These are phyloP conservation scores for Teratosphaeria pseudoeucalypti DNA, from an alignment of 2,329 filamentous ascomycete genomes.

Conservation along the genomic window DNA sequence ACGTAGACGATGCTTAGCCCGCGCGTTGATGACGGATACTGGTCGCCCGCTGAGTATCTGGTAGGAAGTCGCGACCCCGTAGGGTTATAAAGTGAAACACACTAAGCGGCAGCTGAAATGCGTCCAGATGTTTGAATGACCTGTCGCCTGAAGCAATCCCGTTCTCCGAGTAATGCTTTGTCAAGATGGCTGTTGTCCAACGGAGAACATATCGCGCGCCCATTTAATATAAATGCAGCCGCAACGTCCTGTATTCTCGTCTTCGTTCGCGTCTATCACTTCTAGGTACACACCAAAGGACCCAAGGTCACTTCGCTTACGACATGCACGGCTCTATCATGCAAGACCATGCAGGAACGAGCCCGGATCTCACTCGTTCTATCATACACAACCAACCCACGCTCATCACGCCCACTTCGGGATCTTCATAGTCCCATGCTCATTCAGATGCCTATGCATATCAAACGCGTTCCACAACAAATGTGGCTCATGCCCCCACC, in stretches of 20 bases:
- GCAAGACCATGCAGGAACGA: too few relatives aligned
- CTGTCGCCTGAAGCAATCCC: too few relatives aligned
- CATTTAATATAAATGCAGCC: background rate
- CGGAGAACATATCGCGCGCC: background rate
- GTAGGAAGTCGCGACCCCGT: too few relatives aligned
- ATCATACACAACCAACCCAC: background rate
- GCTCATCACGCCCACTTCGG: conserved; percentile 43
- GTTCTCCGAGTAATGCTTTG: too few relatives aligned
- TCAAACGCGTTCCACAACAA: conserved; percentile 78
- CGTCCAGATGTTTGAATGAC: too few relatives aligned
- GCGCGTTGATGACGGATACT: too few relatives aligned
- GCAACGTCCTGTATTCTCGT: background rate
- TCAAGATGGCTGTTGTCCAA: background rate
- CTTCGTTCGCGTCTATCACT: background rate
- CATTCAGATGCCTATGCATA: conserved; percentile 72
- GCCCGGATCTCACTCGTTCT: background rate
- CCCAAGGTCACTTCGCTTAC: background rate
- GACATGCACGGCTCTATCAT: background rate
- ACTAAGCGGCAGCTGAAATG: too few relatives aligned
- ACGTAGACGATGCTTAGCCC: too few relatives aligned
- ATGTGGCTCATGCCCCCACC: conserved; percentile 84
- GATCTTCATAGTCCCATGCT: conserved; percentile 85
- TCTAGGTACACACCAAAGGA: background rate
- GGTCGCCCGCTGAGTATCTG: too few relatives aligned
- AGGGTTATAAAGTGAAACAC: too few relatives aligned